Evolutionary conservation across 768 basidiomycete species (phyloP), one percentile per base, ranked within the genome.

Genomic region (Trametopsis cervina): DNA sequence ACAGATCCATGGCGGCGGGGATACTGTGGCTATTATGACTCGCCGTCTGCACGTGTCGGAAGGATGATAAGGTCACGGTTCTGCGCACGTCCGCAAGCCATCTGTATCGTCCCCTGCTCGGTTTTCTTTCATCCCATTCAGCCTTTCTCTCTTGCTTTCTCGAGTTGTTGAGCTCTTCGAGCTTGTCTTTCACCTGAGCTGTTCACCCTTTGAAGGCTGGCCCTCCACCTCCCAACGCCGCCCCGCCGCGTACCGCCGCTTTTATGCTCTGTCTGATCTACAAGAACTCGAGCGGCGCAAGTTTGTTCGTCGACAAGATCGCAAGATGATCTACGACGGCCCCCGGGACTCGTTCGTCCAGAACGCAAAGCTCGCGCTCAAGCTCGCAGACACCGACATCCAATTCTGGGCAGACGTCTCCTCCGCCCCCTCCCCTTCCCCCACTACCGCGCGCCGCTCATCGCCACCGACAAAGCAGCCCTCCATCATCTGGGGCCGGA

Each of bases 311-410:
- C 29, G 29, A 33, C 29, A 33, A 33, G 29, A 41, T 25, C 21
- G 23, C 38, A 40, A 39, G 39, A 47, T 40, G 38, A 40, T 22
- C n/a, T 39, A 27, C 39, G 46, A 47, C 38, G 27, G 38, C 13
- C 46, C 46, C 27, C 22, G 23, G 9, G 40, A 47, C 23, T 25
- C 46, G 38, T 40, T 47, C 25, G 46, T 47, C 6, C 39, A 40
- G 13, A 47, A 47, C 38, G 46, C 46, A 4, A 47, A 47, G 26
- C 46, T 47, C 21, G 46, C 46, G 11, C 26, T 47, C 6, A 40
- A 41, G 39, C 39, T 47, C 20, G 46, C 46, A 3, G 46, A 29
- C 18, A 39, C 38, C 22, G 24, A 41, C 12, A 26, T 26, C 29
- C 29, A 33, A 33, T 15, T 33, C 29, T 33, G 29, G 29, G 15